These are phyloP conservation scores for Fagopyrum esculentum DNA, from an alignment of 148 eudicot genomes.

Conservation along the genomic window DNA sequence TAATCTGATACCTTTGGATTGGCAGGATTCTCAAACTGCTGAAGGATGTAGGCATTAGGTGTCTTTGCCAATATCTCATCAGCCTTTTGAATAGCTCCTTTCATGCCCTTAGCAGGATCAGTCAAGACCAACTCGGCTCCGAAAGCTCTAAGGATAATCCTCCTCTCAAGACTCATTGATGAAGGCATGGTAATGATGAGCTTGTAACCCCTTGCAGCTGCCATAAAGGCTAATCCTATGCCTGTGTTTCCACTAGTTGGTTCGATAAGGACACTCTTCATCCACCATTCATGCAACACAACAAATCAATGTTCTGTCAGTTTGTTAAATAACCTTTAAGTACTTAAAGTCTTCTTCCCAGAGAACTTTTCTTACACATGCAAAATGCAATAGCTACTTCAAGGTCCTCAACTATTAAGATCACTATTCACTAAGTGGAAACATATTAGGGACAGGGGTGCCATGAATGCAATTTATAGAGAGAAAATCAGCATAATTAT, in stretches of 20 bases:
- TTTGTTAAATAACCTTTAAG: conserved; percentile 10
- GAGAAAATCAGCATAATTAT: neutral
- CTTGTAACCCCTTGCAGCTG: conserved; percentile 32
- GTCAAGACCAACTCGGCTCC: conserved; percentile 27
- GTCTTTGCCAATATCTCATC: conserved; percentile 74
- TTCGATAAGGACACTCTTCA: conserved; percentile 23
- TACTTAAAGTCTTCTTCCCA: neutral
- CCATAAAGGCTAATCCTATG: conserved; percentile 29
- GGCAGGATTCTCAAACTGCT: conserved; percentile 85
- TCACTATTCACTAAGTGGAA: neutral
- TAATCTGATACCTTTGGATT: conserved; percentile 55
- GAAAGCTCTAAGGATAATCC: conserved; percentile 24
- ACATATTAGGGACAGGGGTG: neutral
- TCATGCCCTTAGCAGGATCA: conserved; percentile 38
- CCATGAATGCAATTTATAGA: neutral
- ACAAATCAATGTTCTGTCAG: neutral
- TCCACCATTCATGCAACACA: neutral
- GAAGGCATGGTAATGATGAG: conserved; percentile 30
- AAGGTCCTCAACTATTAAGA: neutral
- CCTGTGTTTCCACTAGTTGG: conserved; percentile 33
- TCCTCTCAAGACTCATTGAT: conserved; percentile 32
- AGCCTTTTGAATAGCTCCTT: conserved; percentile 75
- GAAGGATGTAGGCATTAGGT: conserved; percentile 64
- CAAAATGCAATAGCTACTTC: neutral
- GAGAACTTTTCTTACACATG: neutral